These are phyloP conservation scores for Podila verticillata DNA, from an alignment of 192 early-diverging fungal species.

Conservation along the genomic window DNA sequence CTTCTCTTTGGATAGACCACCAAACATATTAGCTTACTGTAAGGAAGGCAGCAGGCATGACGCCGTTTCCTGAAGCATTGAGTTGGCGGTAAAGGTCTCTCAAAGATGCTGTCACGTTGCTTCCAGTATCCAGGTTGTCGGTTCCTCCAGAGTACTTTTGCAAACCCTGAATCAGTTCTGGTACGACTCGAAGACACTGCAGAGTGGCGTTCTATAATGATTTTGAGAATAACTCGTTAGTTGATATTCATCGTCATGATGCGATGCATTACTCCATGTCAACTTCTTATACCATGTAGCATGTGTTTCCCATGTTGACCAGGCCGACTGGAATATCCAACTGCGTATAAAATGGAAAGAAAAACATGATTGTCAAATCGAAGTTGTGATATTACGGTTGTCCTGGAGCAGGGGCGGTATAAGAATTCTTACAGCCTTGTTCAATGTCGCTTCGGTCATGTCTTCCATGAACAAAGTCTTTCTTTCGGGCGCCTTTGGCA, in stretches of 20 bases:
- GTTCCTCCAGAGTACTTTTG: slow-evolving; percentile 58
- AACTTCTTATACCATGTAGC: slow-evolving; percentile 65
- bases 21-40: slow-evolving; percentile 55
- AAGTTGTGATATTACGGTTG: too few species aligned
- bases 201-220: slow-evolving; percentile 84
- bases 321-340: slow-evolving; percentile 92
- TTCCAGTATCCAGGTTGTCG: slow-evolving; percentile 60
- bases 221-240: not conserved
- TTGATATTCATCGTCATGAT: slow-evolving; percentile 13
- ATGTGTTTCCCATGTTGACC: slow-evolving; percentile 93
- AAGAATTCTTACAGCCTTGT: slow-evolving; percentile 73
- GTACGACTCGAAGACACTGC: slow-evolving; percentile 91
- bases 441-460: slow-evolving; percentile 88
- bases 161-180: slow-evolving; percentile 70
- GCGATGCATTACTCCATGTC: too few species aligned
- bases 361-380: too few species aligned
- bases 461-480: slow-evolving; percentile 88
- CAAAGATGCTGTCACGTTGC: slow-evolving; percentile 76
- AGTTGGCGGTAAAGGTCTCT: slow-evolving; percentile 80
- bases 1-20: not conserved
- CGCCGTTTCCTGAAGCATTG: slow-evolving; percentile 70
- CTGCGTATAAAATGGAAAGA: slow-evolving; percentile 52
- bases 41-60: slow-evolving; percentile 83
- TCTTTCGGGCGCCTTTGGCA: slow-evolving; percentile 83
- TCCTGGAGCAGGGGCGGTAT: too few species aligned